Evolutionary conservation across 257 asterid species (phyloP), one percentile per base, ranked within the genome.

Genomic region (Schizonepeta tenuifolia): DNA sequence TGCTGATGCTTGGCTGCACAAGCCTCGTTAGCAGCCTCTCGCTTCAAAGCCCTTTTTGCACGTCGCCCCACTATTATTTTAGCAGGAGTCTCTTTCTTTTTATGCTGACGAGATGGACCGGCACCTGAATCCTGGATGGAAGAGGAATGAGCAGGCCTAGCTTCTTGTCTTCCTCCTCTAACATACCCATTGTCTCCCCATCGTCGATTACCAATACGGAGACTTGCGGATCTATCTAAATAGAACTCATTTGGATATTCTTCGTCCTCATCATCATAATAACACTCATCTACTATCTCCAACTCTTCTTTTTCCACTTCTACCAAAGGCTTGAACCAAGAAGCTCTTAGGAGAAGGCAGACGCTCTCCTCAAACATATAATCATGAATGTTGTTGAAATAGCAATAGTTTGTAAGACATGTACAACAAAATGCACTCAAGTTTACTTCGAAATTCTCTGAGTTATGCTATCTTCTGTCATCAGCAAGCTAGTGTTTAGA

Each of bases 331-430:
- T 78, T 76, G 50, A 89, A 94, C 99, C 97, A 94, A 35, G 97
- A 57, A 54, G 99, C 99, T 77, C 97, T 81, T 13, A 91, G 89
- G 43, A 94, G 97, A 72, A 94, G 97, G 84, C 97, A 94, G 11
- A 91, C 90, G 14, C 98, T 89, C 86, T 91, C 97, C 90, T 91
- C 97, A 24, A 88, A 89, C 96, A 94, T 87, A 68, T 82, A 91
- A 72, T 94, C 99, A 10, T 87, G 87, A 22, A 88, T 76, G 82
- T 96, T 92, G 91, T 70, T 57, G 50, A 66, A 69, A 56, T 17
- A 50, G 47, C 1, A 59, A 62, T 63, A 17, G 14, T 47, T 49
- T 18, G 49, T 59, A 20, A 78, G 75, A 43, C 46, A 35, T 54
- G 44, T 53, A 47, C 36, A 71, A 3, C 9, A 36, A 47, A 40